Percentiles rank a stretch among this genome's conserved stretches.
Evolutionary conservation across 495 filamentous ascomycete species (phyloP).

Genomic region (Penicillium ochrochloron): DNA sequence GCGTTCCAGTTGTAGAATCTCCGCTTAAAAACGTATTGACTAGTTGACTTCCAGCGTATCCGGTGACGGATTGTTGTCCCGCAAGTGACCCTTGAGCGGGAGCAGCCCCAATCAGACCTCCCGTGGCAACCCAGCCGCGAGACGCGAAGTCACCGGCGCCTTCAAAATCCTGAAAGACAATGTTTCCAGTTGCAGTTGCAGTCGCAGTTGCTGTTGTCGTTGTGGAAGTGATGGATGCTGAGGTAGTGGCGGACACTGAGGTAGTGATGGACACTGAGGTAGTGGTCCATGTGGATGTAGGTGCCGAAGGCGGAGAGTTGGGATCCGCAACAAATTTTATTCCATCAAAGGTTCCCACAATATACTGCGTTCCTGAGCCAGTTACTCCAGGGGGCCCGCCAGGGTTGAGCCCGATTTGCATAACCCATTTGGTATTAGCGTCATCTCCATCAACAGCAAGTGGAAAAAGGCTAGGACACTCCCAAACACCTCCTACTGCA

Average conservation of each 20-base stretch:
- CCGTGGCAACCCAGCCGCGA: slow-evolving; percentile 18
- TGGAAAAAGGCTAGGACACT: slow-evolving; percentile 58
- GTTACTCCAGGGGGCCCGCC: slow-evolving; percentile 57
- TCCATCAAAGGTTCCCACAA: slow-evolving; percentile 45
- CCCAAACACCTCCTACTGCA: slow-evolving; percentile 59
- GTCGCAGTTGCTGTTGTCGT: not conserved
- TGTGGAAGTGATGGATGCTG: not conserved
- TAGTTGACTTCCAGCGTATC: not conserved
- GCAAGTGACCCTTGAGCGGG: not conserved
- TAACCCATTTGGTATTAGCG: slow-evolving; percentile 47
- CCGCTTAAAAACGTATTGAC: not conserved
- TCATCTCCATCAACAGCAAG: slow-evolving; percentile 36
- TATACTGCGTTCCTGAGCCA: slow-evolving; percentile 47
- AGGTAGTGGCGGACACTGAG: not conserved
- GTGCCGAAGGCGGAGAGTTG: not conserved
- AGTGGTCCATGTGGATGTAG: not conserved
- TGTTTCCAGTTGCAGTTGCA: not conserved
- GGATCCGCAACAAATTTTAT: slow-evolving; percentile 36
- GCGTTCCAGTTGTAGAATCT: not conserved
- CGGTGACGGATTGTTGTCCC: not conserved
- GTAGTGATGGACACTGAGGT: not conserved
- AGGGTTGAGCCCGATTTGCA: slow-evolving; percentile 58
- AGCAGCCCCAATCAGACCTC: slow-evolving; percentile 15
- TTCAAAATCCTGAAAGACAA: not conserved
- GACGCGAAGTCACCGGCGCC: slow-evolving; percentile 1